These are phyloP conservation scores for Prosopis cineraria DNA, from an alignment of 306 rosid species.

Conservation along the genomic window DNA sequence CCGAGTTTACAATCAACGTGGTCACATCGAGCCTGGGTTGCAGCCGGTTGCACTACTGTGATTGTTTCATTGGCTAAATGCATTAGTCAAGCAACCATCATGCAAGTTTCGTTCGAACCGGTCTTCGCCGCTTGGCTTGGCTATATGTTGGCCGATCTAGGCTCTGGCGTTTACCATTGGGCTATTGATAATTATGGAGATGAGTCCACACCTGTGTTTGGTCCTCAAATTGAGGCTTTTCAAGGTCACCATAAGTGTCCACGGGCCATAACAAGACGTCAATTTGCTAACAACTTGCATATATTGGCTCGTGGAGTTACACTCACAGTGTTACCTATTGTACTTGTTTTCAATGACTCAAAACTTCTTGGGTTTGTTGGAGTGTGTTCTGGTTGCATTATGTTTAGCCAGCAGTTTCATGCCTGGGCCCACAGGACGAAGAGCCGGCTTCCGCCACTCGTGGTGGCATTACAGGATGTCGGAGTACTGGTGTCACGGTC, in stretches of 20 bases:
- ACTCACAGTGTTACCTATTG: slow-evolving; percentile 64
- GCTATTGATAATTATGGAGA: no score
- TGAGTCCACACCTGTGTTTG: no score
- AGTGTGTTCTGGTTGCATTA: no score
- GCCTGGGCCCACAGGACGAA: slow-evolving; percentile 90
- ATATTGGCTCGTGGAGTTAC: slow-evolving; percentile 69
- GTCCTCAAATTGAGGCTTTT: no score
- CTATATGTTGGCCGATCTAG: slow-evolving; percentile 77
- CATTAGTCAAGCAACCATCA: no score
- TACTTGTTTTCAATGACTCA: slow-evolving; percentile 56
- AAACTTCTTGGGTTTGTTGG: slow-evolving; percentile 56
- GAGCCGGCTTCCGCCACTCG: slow-evolving; percentile 63
- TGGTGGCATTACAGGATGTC: slow-evolving; percentile 63
- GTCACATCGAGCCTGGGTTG: slow-evolving; percentile 80
- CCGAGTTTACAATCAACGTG: slow-evolving; percentile 65
- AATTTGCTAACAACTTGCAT: slow-evolving; percentile 65
- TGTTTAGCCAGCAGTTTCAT: no score
- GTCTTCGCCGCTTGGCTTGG: slow-evolving; percentile 40
- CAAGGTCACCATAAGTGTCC: no score
- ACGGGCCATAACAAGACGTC: no score
- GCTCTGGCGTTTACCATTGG: no score
- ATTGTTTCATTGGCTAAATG: no score
- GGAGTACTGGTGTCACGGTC: no score
- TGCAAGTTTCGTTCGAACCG: slow-evolving; percentile 29
- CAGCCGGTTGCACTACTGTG: no score